These are phyloP conservation scores for Effrenium voratum DNA, from an alignment of 73 alveolate genomes.

Conservation along the genomic window DNA sequence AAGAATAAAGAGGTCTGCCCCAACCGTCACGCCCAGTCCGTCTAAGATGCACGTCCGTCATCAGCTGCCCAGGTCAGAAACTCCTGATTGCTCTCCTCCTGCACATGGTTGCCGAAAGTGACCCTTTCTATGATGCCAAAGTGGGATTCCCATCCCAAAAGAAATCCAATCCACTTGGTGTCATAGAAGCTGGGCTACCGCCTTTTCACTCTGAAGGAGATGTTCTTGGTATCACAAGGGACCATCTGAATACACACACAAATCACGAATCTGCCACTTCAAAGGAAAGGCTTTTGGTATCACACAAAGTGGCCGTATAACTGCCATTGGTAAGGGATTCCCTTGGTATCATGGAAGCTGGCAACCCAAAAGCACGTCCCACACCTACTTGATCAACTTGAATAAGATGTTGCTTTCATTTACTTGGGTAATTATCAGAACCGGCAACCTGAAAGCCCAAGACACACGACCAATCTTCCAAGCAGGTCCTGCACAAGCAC, in stretches of 20 bases:
- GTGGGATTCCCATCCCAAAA: not conserved
- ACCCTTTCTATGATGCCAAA: not conserved
- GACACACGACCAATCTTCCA: not conserved
- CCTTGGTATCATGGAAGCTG: too few species aligned
- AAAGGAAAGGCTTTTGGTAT: too few species aligned
- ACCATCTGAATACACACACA: not conserved
- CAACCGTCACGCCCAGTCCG: too few species aligned
- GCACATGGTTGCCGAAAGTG: not conserved
- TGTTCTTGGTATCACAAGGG: too few species aligned
- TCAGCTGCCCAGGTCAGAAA: conserved; percentile 73
- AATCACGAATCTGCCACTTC: not conserved
- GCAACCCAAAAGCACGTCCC: too few species aligned
- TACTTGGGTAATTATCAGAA: not conserved
- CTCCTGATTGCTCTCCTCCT: conserved; percentile 69
- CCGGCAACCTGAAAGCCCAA: not conserved
- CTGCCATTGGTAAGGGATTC: too few species aligned
- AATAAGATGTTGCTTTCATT: too few species aligned
- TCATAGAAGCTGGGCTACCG: not conserved
- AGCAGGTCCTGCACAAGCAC: not conserved
- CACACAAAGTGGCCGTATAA: too few species aligned
- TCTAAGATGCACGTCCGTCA: conserved; percentile 35
- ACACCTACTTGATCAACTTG: too few species aligned
- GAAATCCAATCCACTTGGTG: not conserved
- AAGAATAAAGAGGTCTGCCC: too few species aligned
- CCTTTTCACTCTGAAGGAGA: not conserved